A percentile compares a stretch with the other conserved stretches of the same genome.
These are phyloP conservation scores for Phlebiopsis gigantea DNA, from an alignment of 768 basidiomycete genomes.

Conservation along the genomic window DNA sequence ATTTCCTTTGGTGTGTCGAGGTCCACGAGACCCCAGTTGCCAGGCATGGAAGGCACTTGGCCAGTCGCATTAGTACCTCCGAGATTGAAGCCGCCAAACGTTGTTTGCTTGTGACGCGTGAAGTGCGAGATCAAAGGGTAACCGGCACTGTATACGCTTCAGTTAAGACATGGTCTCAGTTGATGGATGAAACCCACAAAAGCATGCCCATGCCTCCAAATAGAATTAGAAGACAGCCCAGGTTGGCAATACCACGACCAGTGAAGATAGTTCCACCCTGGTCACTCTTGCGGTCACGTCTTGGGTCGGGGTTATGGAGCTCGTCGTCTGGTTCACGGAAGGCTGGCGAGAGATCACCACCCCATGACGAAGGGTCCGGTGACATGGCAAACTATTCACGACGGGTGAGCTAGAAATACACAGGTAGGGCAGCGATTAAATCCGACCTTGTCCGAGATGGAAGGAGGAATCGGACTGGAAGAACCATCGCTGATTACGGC, in stretches of 20 bases:
- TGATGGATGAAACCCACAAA: slow-evolving; percentile 42
- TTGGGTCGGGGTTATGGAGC: slow-evolving; percentile 59
- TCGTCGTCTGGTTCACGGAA: slow-evolving; percentile 64
- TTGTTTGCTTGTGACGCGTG: slow-evolving; percentile 23
- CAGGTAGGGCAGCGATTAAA: neutral
- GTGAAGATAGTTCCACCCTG: slow-evolving; percentile 44
- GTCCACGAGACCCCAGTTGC: slow-evolving; percentile 48
- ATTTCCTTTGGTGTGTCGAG: slow-evolving; percentile 44
- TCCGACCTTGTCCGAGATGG: slow-evolving; percentile 17
- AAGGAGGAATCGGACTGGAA: slow-evolving; percentile 11
- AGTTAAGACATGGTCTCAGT: neutral
- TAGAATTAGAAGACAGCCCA: slow-evolving; percentile 63
- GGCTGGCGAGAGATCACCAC: slow-evolving; percentile 50
- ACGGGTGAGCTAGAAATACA: neutral
- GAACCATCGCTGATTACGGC: slow-evolving; percentile 7
- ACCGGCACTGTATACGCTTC: slow-evolving; percentile 29
- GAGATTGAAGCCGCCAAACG: slow-evolving; percentile 38
- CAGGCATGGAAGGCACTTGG: slow-evolving; percentile 35
- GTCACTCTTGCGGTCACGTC: slow-evolving; percentile 27
- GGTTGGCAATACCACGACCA: slow-evolving; percentile 60
- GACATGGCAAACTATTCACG: slow-evolving; percentile 50
- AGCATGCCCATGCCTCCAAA: slow-evolving; percentile 42
- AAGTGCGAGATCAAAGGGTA: slow-evolving; percentile 40
- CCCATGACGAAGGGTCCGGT: slow-evolving; percentile 64
- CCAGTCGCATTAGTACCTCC: slow-evolving; percentile 43